Conservation (phyloP, 352 stramenopile species). For the Phytopythium kandeliae region DNA sequence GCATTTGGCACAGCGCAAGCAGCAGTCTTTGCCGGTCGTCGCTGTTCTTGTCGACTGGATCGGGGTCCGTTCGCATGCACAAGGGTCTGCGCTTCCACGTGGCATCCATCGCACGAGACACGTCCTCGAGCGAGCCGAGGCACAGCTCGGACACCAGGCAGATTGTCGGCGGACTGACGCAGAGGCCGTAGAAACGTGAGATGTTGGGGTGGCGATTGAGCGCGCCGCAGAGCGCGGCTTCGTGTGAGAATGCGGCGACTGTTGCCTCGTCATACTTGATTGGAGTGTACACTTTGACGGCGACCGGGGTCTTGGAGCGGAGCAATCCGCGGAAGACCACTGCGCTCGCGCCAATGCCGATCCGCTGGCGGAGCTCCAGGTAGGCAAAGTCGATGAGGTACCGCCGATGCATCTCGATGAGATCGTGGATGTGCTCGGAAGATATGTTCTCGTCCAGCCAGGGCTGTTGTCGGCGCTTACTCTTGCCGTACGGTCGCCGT, state of each 20-base stretch:
- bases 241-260: conserved; percentile 22
- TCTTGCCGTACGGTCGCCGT: not conserved
- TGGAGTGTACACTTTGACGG: conserved; percentile 44
- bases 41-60: conserved; percentile 5
- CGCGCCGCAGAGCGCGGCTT: conserved; percentile 18
- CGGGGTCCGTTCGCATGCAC: conserved; percentile 7
- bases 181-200: conserved; percentile 23
- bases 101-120: conserved; percentile 6
- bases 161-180: conserved; percentile 25
- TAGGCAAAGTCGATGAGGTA: conserved; percentile 52
- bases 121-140: conserved; percentile 16
- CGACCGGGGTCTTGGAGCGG: conserved; percentile 25
- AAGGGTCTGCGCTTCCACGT: conserved; percentile 1
- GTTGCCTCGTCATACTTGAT: conserved; percentile 23
- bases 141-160: conserved; percentile 27
- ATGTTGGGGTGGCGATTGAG: conserved; percentile 27
- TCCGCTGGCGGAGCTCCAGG: conserved; percentile 27
- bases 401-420: conserved; percentile 49
- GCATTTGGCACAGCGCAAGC: conserved; percentile 26
- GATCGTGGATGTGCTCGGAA: conserved; percentile 31
- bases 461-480: not conserved
- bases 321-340: conserved; percentile 26
- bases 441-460: conserved; percentile 30
- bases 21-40: conserved; percentile 50
- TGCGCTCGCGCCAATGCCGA: conserved; percentile 24